Percentiles rank a stretch among this genome's conserved stretches.
Conservation (phyloP, 768 basidiomycete genomes). For the Kondoa subrosea region DNA sequence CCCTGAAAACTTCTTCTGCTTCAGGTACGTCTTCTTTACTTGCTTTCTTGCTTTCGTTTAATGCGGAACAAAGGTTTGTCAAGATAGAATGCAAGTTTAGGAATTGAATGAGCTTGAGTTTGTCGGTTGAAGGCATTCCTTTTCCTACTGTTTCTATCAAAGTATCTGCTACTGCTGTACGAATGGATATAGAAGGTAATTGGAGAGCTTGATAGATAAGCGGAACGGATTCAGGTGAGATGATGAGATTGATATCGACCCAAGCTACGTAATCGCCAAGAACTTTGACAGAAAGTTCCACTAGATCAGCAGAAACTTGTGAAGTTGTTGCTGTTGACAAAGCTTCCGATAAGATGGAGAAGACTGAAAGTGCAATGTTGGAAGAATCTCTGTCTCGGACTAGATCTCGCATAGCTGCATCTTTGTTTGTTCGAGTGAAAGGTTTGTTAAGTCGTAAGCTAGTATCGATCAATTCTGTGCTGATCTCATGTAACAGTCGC, state of each 20-base stretch:
- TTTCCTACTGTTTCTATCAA: conserved; percentile 72
- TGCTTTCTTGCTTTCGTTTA: conserved; percentile 33
- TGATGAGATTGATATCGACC: conserved; percentile 92
- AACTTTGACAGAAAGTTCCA: conserved; percentile 81
- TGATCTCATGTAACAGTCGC: conserved; percentile 82
- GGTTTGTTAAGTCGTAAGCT: conserved; percentile 71
- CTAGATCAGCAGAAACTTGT: conserved; percentile 43
- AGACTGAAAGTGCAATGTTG: conserved; percentile 65
- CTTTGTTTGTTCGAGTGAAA: conserved; percentile 55
- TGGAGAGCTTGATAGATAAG: conserved; percentile 60
- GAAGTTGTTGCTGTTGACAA: conserved; percentile 40
- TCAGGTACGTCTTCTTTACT: conserved; percentile 48
- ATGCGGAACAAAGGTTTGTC: conserved; percentile 47
- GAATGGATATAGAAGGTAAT: conserved; percentile 43
- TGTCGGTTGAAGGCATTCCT: conserved; percentile 75
- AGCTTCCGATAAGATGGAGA: conserved; percentile 62
- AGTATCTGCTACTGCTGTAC: conserved; percentile 63
- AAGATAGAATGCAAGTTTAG: conserved; percentile 69
- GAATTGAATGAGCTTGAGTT: conserved; percentile 74
- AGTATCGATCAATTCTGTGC: conserved; percentile 91
- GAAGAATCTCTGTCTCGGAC: conserved; percentile 73
- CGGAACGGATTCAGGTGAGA: conserved; percentile 73
- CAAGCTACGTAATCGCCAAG: conserved; percentile 90
- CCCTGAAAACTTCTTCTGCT: conserved; percentile 73
- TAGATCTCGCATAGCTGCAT: conserved; percentile 69